Base-by-base conservation (phyloP, 768 basidiomycete species). In the Dentipellis sp. region DNA sequence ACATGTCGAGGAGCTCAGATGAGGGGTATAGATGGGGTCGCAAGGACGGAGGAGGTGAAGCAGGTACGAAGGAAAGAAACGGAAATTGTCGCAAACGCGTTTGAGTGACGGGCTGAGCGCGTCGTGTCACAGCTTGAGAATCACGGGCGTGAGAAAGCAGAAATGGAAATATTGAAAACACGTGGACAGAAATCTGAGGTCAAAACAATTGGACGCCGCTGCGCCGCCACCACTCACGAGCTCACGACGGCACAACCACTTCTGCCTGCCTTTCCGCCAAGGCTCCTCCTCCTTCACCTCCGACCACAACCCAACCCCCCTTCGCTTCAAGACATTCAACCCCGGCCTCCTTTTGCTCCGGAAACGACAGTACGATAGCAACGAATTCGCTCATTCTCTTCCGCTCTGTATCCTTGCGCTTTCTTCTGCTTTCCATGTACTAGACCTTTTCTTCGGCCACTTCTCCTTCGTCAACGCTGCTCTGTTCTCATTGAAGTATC, bases 1-100 rank as follows among this genome's bases (percentile, higher is more conserved):
- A 62, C 61, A 62, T 62, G n/a, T 37, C 29, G 16, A 39, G 29
- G 36, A 34, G 8, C n/a, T 34, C 12, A 12, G 23, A n/a, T 47
- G 53, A 40, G 40, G 21, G 19, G 46, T 19, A 55, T 10, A 23
- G 54, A 35, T 23, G 12, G 14, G 16, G 45, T 21, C 54, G 45
- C n/a, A 45, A 45, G 4, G 42, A 19, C 42, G 42, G 42, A 14
- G 3, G 42, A 45, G 42, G 42, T 19, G 16, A 19, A 17, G 42
- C n/a, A 45, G 40, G 40, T 16, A 29, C 29, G 29, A 29, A 29
- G 29, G 29, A 29, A 29, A 29, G 29, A 29, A 29, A 29, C 29
- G 29, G 29, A 29, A 29, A 29, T 29, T 29, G 29, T 29, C 29
- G 29, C 29, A 29, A 29, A 29, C 29, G 29, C 29, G 29, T 29